A percentile compares a stretch with the other conserved stretches of the same genome.
Evolutionary conservation across 2,329 filamentous ascomycete species (phyloP).

Genomic region (Beauveria varroae): DNA sequence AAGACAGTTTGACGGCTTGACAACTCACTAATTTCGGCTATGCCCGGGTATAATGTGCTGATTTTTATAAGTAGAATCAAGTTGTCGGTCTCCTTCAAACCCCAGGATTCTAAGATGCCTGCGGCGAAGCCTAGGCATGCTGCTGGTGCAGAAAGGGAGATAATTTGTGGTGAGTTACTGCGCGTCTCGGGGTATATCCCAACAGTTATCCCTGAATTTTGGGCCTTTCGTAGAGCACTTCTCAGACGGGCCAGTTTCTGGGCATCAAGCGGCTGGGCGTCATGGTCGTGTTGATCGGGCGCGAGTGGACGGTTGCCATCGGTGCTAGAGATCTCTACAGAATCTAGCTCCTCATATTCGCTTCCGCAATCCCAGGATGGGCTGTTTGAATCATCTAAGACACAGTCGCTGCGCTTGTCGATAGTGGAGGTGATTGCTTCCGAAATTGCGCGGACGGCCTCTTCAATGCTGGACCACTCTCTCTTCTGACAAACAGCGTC

Average conservation of each 20-base stretch:
- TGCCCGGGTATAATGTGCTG: slow-evolving; percentile 49
- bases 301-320: slow-evolving; percentile 21
- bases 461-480: slow-evolving; percentile 2
- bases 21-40: slow-evolving; percentile 45
- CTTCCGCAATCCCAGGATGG: slow-evolving; percentile 11
- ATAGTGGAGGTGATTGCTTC: slow-evolving; percentile 26
- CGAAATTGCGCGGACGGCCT: not conserved
- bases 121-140: slow-evolving; percentile 64
- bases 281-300: slow-evolving; percentile 19
- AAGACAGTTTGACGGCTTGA: slow-evolving; percentile 26
- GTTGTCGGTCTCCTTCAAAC: slow-evolving; percentile 58
- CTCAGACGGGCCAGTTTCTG: slow-evolving; percentile 36
- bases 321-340: slow-evolving; percentile 24
- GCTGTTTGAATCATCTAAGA: slow-evolving; percentile 6
- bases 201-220: slow-evolving; percentile 61
- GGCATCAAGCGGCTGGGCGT: slow-evolving; percentile 15
- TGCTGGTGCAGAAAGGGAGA: slow-evolving; percentile 64
- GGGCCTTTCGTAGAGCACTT: slow-evolving; percentile 42
- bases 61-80: slow-evolving; percentile 66
- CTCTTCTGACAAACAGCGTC: not conserved
- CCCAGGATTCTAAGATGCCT: slow-evolving; percentile 72
- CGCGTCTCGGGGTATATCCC: slow-evolving; percentile 46
- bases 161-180: slow-evolving; percentile 32
- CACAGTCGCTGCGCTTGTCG: slow-evolving; percentile 27
- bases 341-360: slow-evolving; percentile 23